A percentile compares a stretch with the other conserved stretches of the same genome.
These are phyloP conservation scores for Lactarius pseudohatsudake DNA, from an alignment of 768 basidiomycete species.

Conservation along the genomic window DNA sequence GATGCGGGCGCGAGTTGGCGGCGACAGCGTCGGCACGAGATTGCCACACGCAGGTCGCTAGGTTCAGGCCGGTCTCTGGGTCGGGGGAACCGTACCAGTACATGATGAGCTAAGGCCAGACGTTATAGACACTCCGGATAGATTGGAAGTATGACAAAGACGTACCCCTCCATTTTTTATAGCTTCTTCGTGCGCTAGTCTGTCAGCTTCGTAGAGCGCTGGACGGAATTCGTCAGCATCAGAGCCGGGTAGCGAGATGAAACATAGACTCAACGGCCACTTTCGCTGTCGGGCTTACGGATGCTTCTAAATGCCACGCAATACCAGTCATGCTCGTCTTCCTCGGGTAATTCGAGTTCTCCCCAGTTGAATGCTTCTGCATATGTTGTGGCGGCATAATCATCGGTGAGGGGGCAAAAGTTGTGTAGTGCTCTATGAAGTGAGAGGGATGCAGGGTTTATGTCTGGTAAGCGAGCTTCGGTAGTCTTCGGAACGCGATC, in stretches of 20 bases:
- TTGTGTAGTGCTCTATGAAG: conserved; percentile 83
- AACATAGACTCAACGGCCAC: conserved; percentile 46
- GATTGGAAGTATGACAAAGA: conserved; percentile 21
- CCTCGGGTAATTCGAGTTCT: conserved; percentile 60
- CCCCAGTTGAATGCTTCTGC: conserved; percentile 86
- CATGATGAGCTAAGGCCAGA: conserved; percentile 59
- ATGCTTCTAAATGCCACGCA: conserved; percentile 86
- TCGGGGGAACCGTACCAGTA: conserved; percentile 95
- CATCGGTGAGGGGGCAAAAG: conserved; percentile 58
- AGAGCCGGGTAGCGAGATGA: neutral
- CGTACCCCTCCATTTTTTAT: conserved; percentile 81
- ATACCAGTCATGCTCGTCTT: conserved; percentile 87
- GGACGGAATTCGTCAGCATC: conserved; percentile 20
- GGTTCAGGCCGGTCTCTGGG: conserved; percentile 72
- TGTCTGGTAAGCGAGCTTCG: conserved; percentile 75
- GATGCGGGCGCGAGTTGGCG: conserved; percentile 77
- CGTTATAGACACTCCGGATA: conserved; percentile 13
- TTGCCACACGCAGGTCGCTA: conserved; percentile 96
- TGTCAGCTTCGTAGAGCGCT: conserved; percentile 88
- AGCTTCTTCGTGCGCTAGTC: conserved; percentile 89
- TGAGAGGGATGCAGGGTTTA: conserved; percentile 81
- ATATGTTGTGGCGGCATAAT: conserved; percentile 69
- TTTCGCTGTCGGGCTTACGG: conserved; percentile 69
- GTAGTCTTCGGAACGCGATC: conserved; percentile 52
- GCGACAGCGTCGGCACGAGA: conserved; percentile 79